Conservation (phyloP, 805 yeast genomes). For the Wickerhamiella alocasiicola region DNA sequence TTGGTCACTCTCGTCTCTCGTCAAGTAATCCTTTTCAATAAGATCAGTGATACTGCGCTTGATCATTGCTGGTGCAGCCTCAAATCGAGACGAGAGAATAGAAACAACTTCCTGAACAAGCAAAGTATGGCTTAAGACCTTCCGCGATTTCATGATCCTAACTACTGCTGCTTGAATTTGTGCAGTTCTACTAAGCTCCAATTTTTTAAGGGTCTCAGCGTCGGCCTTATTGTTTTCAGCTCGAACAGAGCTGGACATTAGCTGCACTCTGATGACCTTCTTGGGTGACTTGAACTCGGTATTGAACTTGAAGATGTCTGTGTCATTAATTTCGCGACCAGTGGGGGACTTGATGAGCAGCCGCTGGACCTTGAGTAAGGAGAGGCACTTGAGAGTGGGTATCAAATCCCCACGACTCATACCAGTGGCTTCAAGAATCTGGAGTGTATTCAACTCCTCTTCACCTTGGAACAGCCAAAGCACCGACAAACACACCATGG, state of each 20-base stretch:
- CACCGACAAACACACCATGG: conserved; percentile 69
- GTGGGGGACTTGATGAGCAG: conserved; percentile 57
- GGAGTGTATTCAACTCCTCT: conserved; percentile 39
- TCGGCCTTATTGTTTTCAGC: conserved; percentile 44
- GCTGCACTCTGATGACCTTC: conserved; percentile 55
- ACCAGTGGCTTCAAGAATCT: conserved; percentile 51
- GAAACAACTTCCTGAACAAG: conserved; percentile 77
- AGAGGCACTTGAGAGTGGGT: conserved; percentile 69
- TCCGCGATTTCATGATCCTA: conserved; percentile 89
- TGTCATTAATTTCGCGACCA: conserved; percentile 18
- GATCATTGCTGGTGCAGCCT: conserved; percentile 70
- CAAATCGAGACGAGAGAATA: conserved; percentile 67
- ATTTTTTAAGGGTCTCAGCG: conserved; percentile 61
- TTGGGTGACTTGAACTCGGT: conserved; percentile 36
- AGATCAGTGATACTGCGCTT: conserved; percentile 76
- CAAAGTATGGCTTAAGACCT: conserved; percentile 59
- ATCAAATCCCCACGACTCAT: conserved; percentile 64
- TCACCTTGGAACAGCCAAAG: conserved; percentile 59
- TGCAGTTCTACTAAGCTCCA: conserved; percentile 70
- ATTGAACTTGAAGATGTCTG: conserved; percentile 53
- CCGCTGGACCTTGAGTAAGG: conserved; percentile 71
- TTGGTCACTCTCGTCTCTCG: conserved; percentile 43
- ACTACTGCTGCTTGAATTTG: conserved; percentile 87
- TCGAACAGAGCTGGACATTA: conserved; percentile 55
- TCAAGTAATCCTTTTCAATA: conserved; percentile 73